A percentile compares a stretch with the other conserved stretches of the same genome.
Conservation (phyloP, 139 green algal species). For the Tetradesmus lagerheimii region DNA sequence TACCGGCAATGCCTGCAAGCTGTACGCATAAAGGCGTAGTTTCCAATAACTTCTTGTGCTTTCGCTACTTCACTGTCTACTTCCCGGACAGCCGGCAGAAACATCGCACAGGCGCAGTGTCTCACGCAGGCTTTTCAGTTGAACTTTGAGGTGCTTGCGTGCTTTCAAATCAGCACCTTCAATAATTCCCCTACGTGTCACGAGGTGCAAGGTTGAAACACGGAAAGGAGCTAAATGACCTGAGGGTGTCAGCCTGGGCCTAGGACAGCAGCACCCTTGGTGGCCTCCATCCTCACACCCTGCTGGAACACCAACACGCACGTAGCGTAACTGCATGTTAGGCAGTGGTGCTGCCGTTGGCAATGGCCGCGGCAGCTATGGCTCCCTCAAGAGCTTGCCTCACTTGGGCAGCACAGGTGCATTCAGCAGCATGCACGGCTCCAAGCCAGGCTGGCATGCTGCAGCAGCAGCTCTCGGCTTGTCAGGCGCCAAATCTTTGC, state of each 20-base stretch:
- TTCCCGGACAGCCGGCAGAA: not conserved
- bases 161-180: not conserved
- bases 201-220: no score
- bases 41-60: no score
- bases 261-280: not conserved
- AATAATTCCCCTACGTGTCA: no score
- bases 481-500: not conserved
- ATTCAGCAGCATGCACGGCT: not conserved
- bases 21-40: no score
- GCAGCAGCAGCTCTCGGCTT: not conserved
- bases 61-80: no score
- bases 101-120: not conserved
- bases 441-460: not conserved
- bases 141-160: no score
- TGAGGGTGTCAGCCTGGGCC: not conserved
- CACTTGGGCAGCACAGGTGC: not conserved
- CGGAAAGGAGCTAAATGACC: not conserved
- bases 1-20: not conserved
- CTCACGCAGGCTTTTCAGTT: not conserved
- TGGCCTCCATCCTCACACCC: not conserved
- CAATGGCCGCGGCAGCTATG: not conserved
- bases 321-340: not conserved
- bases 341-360: not conserved
- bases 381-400: not conserved
- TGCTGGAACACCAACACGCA: not conserved